Evolutionary conservation across 768 basidiomycete species (phyloP).

Genomic region (Pleurotus giganteus): DNA sequence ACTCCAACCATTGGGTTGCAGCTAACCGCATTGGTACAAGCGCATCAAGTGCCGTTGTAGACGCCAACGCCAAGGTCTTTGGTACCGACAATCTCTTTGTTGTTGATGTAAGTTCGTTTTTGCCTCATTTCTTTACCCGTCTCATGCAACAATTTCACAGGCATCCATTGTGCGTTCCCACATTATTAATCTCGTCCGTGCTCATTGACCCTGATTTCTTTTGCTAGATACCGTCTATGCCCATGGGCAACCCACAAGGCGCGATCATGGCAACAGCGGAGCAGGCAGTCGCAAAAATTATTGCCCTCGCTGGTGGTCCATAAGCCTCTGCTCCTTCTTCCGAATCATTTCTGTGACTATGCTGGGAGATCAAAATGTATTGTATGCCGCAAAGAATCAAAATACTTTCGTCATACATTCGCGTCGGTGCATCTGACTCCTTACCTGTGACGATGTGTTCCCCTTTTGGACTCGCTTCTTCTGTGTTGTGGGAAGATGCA

Average conservation of each 20-base stretch:
- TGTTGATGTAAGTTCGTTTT: conserved; percentile 41
- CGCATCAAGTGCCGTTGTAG: conserved; percentile 43
- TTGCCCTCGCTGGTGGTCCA: conserved; percentile 53
- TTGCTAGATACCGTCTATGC: conserved; percentile 46
- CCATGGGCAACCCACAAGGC: conserved; percentile 58
- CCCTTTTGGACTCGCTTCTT: no score
- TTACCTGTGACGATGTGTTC: background rate
- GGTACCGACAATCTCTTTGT: conserved; percentile 51
- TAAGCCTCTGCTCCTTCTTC: conserved; percentile 18
- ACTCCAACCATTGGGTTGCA: conserved; percentile 68
- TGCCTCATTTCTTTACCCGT: background rate
- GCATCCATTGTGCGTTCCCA: conserved; percentile 30
- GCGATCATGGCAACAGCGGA: conserved; percentile 56
- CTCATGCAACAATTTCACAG: conserved; percentile 16
- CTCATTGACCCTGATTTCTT: background rate
- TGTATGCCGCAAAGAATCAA: background rate
- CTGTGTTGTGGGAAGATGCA: no score
- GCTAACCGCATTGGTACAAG: conserved; percentile 45
- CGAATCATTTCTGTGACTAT: background rate
- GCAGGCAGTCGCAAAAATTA: conserved; percentile 54
- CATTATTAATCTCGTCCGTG: background rate
- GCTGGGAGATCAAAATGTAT: background rate
- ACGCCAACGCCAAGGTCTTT: conserved; percentile 54
- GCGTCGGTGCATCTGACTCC: background rate
- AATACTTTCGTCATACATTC: no score